Percentiles rank a stretch among this genome's conserved stretches.
phyloP scores from a whole-genome alignment of 2,329 filamentous ascomycete species.

The Myriosclerotinia duriaeana region DNA sequence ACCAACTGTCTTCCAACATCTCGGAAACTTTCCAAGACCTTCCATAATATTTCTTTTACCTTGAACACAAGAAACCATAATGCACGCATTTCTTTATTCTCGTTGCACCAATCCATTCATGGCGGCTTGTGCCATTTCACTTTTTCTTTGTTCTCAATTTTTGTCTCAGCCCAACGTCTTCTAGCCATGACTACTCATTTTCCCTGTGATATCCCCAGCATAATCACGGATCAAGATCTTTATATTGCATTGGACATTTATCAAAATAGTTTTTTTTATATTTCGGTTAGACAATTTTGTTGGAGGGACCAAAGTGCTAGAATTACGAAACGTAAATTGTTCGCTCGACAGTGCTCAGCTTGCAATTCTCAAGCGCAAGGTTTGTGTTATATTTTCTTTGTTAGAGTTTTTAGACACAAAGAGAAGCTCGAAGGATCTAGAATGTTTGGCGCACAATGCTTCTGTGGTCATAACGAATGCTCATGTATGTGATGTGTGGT shows the following conservation, averaged over 20 bases:
- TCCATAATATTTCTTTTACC: background rate
- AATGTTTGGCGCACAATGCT: background rate
- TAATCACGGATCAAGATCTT: background rate
- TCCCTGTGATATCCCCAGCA: background rate
- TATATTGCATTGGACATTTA: background rate
- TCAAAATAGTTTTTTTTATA: too few relatives aligned
- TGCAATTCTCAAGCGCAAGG: background rate
- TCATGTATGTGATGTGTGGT: background rate
- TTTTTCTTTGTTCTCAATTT: slow-evolving; percentile 4
- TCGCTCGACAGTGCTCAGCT: background rate
- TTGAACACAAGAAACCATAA: background rate
- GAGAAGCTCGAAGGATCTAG: background rate
- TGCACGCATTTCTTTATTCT: background rate
- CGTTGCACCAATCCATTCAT: background rate
- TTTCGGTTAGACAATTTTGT: too few relatives aligned
- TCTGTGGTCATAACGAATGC: background rate
- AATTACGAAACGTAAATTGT: background rate
- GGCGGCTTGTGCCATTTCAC: background rate
- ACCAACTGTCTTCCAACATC: too few relatives aligned
- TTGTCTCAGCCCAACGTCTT: background rate
- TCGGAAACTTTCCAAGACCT: too few relatives aligned
- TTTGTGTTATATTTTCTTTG: background rate
- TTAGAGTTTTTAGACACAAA: background rate
- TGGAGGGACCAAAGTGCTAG: background rate
- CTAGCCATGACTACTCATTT: background rate